A percentile compares a stretch with the other conserved stretches of the same genome.
These are phyloP conservation scores for Phragmites australis DNA, from an alignment of 176 grass and related monocot species.

Conservation along the genomic window DNA sequence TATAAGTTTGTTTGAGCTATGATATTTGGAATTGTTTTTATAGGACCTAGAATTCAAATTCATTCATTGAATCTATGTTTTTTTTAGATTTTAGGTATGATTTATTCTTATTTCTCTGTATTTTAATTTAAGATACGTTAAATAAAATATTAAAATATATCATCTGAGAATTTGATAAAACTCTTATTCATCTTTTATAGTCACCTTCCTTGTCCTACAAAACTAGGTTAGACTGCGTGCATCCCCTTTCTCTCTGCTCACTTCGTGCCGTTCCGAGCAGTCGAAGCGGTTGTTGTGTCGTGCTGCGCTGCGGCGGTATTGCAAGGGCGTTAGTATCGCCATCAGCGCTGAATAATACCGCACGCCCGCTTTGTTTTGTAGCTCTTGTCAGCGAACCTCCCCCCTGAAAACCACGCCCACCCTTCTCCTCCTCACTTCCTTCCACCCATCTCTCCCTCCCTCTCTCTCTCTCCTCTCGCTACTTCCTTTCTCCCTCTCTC, in stretches of 20 bases:
- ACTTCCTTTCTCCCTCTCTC: background rate
- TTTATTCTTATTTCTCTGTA: no score
- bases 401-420: constrained; percentile 59
- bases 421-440: constrained; percentile 7
- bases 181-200: no score
- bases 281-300: background rate
- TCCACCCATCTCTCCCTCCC: background rate
- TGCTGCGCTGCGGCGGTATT: background rate
- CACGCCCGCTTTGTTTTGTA: constrained; percentile 71
- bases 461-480: background rate
- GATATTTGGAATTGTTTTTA: no score
- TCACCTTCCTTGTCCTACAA: no score
- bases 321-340: constrained; percentile 50
- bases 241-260: constrained; percentile 19
- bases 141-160: no score
- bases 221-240: constrained; percentile 40
- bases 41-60: no score
- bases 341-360: constrained; percentile 71
- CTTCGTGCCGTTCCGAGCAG: background rate
- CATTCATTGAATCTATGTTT: no score
- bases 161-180: no score
- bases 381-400: constrained; percentile 89
- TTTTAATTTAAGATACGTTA: no score
- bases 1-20: no score
- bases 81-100: no score